These are phyloP conservation scores for Davidsoniella neocaledoniae DNA, from an alignment of 2,329 filamentous ascomycete species.

Conservation along the genomic window DNA sequence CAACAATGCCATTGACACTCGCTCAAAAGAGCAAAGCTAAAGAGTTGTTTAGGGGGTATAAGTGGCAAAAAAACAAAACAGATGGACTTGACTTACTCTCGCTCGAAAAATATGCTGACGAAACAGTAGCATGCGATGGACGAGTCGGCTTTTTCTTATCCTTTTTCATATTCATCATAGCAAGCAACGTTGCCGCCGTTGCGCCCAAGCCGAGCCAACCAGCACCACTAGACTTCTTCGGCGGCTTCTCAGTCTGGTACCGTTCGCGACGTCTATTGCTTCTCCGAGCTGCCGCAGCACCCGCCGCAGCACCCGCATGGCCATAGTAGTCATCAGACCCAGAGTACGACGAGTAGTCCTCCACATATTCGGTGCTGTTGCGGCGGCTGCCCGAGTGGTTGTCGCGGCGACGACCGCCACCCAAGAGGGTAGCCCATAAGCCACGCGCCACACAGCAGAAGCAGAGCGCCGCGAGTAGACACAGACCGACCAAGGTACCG, in stretches of 20 bases:
- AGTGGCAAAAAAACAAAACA: no score
- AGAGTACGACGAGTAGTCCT: conserved; percentile 37
- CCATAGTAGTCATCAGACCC: conserved; percentile 16
- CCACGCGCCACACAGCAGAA: conserved; percentile 55
- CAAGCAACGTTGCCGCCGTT: conserved; percentile 32
- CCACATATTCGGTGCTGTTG: conserved; percentile 27
- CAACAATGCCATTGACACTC: no score
- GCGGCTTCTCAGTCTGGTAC: conserved; percentile 27
- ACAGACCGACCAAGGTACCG: conserved; percentile 49
- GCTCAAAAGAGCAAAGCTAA: no score
- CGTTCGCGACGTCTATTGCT: conserved; percentile 13
- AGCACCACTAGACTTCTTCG: conserved; percentile 31
- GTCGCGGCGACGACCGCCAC: conserved; percentile 21
- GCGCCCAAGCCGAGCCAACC: conserved; percentile 38
- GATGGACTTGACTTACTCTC: conserved; percentile 5
- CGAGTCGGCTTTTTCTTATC: conserved; percentile 25
- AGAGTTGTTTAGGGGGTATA: not conserved
- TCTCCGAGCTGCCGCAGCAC: not conserved
- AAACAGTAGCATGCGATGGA: conserved; percentile 4
- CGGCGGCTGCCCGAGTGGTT: conserved; percentile 16
- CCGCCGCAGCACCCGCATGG: conserved; percentile 1
- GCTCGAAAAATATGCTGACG: conserved; percentile 3
- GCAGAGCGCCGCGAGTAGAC: conserved; percentile 52
- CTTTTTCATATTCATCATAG: conserved; percentile 37
- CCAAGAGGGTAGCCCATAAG: conserved; percentile 47